Percentiles rank a stretch among this genome's conserved stretches.
These are phyloP conservation scores for Nicotiana rustica DNA, from an alignment of 305 asterid genomes.

Conservation along the genomic window DNA sequence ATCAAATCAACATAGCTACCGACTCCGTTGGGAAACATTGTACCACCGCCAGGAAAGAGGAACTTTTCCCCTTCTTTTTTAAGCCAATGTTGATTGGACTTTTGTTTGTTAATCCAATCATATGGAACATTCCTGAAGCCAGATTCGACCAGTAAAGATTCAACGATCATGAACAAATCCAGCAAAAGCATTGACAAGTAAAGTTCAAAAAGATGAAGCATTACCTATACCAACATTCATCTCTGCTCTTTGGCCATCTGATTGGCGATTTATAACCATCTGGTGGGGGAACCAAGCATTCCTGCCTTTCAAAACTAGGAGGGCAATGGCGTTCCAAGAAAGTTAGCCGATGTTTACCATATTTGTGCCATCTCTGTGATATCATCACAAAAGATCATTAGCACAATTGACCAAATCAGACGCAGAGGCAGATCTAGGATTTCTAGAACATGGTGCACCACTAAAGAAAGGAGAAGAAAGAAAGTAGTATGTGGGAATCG, in stretches of 20 bases:
- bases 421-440: too few species aligned
- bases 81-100: conserved; percentile 97
- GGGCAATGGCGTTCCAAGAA: conserved; percentile 97
- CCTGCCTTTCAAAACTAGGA: conserved; percentile 74
- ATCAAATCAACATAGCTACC: conserved; percentile 80
- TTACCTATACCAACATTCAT: conserved; percentile 98
- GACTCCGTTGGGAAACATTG: conserved; percentile 97
- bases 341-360: conserved; percentile 63
- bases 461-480: too few species aligned
- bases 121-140: conserved; percentile 86
- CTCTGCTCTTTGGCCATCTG: conserved; percentile 93
- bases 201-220: neutral
- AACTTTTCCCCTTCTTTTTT: conserved; percentile 95
- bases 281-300: conserved; percentile 93
- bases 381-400: neutral
- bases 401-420: neutral
- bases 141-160: conserved; percentile 30
- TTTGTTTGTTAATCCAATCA: conserved; percentile 97
- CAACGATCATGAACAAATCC: neutral
- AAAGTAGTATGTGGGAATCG: too few species aligned
- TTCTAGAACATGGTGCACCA: too few species aligned
- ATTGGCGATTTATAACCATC: conserved; percentile 83
- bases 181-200: neutral
- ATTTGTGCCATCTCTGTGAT: conserved; percentile 87
- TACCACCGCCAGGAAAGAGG: conserved; percentile 97